Evolutionary conservation across 345 rosid genomes (phyloP), one percentile per base, ranked within the genome.

Genomic region (Hevea brasiliensis): DNA sequence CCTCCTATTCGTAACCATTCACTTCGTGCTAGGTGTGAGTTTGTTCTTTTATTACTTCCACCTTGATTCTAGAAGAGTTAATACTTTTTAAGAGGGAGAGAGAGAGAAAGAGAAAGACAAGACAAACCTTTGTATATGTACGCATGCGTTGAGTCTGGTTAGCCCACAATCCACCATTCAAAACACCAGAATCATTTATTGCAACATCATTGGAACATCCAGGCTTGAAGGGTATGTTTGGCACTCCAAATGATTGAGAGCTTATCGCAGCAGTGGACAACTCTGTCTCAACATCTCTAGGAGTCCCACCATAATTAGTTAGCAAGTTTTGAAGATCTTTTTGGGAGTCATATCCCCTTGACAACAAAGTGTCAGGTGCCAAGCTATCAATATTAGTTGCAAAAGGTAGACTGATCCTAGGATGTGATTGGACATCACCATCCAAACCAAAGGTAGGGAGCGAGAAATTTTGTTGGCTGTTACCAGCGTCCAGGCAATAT

Each of bases 261-360:
- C 98, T 86, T 67, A 88, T 84, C 57, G 86, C 98, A 40, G 98
- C 95, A 74, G 94, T 88, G 59, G 99, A 82, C 77, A 92, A 84
- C 74, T 95, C 99, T 6, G 97, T 95, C 77, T 89, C 96, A 65
- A 94, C 89, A 76, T 92, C 98, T 75, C 87, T 88, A 48, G 90
- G 89, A 26, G 84, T 79, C 59, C 89, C 84, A 58, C 94, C 94
- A 84, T 89, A 95, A 77, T 86, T 91, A 45, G 90, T 80, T 73
- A 95, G 92, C 87, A 95, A 80, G 86, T 92, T 89, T 72, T 92
- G 99, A 24, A 95, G 90, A 81, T 95, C 99, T 87, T 92, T 95
- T 77, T 90, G 97, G 61, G 98, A 89, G 79, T 92, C 96, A 70
- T 81, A 92, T 69, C 90, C 99, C 78, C 96, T 88, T 0, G 97